Base-by-base conservation (phyloP, 1,284 basidiomycete species). In the Cryptococcus depauperatus region DNA sequence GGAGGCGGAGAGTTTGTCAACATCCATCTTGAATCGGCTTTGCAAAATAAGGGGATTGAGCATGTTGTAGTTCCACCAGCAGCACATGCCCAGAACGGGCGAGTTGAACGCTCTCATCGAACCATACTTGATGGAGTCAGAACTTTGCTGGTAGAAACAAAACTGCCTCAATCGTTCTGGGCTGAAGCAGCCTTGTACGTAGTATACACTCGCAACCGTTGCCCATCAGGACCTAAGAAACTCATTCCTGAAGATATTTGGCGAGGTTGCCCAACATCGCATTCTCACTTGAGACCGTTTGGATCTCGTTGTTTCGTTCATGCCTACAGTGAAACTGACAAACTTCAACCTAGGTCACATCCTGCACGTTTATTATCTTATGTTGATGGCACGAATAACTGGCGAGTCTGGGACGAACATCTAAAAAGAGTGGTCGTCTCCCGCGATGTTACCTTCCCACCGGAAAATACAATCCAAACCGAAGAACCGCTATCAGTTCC, bases 71-170 rank as follows among this genome's bases (percentile, higher is more conserved):
- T 50, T 19, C 53, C 55, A n/a, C 48, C 54, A 22, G 44, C 14
- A 7, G 44, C 51, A 1, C 56, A 55, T 34, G 47, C 52, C 19
- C 52, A 52, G 16, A 56, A 56, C 41, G 55, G 55, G 5, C 23
- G 52, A 19, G 48, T 56, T 2, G 51, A 53, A 19, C 37, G 52
- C 30, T 37, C 37, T 14, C 55, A 56, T 42, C 48, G 51, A 10
- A 56, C 52, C 8, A 44, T 54, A 18, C 29, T 48, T 2, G 48
- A 56, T 35, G 32, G 33, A 10, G 43, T 54, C 2, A 35, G 55
- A 14, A 56, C 55, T 7, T 32, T 49, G 11, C 37, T 56, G 14
- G n/a, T 37, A 14, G 41, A 50, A 6, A 40, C 41, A 14, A 30
- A 25, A 6, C 48, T 52, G 14, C 35, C 41, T 8, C 23, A 37